Conservation (phyloP, 2,329 filamentous ascomycete species). For the Ustulina deusta region DNA sequence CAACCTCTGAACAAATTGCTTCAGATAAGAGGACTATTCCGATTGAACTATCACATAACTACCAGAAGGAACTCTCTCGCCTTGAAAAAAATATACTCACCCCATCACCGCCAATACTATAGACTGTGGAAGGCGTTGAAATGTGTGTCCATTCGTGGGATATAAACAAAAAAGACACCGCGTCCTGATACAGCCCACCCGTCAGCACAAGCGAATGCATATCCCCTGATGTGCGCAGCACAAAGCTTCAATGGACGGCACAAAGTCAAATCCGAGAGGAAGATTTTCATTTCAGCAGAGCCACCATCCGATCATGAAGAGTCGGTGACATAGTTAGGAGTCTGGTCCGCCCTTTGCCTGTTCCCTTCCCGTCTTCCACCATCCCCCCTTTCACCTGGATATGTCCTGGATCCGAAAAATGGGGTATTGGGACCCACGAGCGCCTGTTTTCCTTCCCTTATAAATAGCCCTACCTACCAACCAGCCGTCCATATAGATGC, state of each 20-base stretch:
- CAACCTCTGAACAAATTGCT: background rate
- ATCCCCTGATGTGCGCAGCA: background rate
- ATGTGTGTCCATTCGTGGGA: background rate
- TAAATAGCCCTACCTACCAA: constrained; percentile 30
- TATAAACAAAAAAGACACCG: background rate
- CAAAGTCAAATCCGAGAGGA: background rate
- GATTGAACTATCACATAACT: too few relatives aligned
- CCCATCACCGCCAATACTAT: too few relatives aligned
- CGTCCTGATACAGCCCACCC: background rate
- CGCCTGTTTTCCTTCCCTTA: constrained; percentile 35
- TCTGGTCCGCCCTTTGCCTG: constrained; percentile 13
- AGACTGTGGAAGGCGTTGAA: too few relatives aligned
- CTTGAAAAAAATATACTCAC: too few relatives aligned
- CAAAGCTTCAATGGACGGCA: background rate
- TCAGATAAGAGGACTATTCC: background rate
- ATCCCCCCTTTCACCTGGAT: constrained; percentile 10
- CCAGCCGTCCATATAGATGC: constrained; percentile 33
- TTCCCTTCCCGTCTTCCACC: background rate
- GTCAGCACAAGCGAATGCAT: background rate
- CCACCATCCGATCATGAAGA: constrained; percentile 14
- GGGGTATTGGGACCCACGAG: constrained; percentile 31
- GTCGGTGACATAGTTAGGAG: background rate
- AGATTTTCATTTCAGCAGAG: constrained; percentile 4
- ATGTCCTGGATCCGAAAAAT: constrained; percentile 23
- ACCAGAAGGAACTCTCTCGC: too few relatives aligned